Conservation (phyloP, 2,329 filamentous ascomycete species). For the Arthroderma sp. region DNA sequence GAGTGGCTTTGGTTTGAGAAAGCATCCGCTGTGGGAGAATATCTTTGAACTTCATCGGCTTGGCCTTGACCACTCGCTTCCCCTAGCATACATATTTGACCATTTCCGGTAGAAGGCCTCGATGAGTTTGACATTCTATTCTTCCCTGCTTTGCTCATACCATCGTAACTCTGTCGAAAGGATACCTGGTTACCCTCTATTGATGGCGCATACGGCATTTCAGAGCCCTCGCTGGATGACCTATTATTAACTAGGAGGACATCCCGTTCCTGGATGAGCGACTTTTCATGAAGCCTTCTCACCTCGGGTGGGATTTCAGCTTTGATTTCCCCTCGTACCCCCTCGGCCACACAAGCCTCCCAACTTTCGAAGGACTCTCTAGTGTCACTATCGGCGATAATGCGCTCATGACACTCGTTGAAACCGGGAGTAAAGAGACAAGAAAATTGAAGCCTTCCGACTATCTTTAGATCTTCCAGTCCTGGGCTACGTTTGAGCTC, state of each 20-base stretch:
- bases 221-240: background rate
- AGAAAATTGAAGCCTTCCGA: conserved; percentile 69
- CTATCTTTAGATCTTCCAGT: conserved; percentile 59
- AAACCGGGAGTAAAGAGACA: conserved; percentile 81
- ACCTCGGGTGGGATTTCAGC: conserved; percentile 60
- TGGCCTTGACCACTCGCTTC: too few species aligned
- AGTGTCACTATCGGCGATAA: conserved; percentile 74
- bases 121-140: too few species aligned
- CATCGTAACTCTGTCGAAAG: too few species aligned
- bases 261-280: conserved; percentile 65
- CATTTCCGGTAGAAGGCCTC: too few species aligned
- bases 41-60: too few species aligned
- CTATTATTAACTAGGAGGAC: conserved; percentile 41
- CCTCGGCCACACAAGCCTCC: conserved; percentile 83
- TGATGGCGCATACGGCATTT: too few species aligned
- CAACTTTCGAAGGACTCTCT: conserved; percentile 90
- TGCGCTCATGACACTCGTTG: conserved; percentile 69
- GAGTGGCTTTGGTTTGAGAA: too few species aligned
- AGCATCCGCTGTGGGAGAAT: too few species aligned
- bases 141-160: too few species aligned
- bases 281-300: conserved; percentile 67
- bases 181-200: too few species aligned
- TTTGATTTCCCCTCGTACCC: conserved; percentile 59
- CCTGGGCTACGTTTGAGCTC: conserved; percentile 48
- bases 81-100: too few species aligned